Percentiles rank a stretch among this genome's conserved stretches.
These are phyloP conservation scores for Canariomyces notabilis DNA, from an alignment of 2,329 filamentous ascomycete genomes.

Conservation along the genomic window DNA sequence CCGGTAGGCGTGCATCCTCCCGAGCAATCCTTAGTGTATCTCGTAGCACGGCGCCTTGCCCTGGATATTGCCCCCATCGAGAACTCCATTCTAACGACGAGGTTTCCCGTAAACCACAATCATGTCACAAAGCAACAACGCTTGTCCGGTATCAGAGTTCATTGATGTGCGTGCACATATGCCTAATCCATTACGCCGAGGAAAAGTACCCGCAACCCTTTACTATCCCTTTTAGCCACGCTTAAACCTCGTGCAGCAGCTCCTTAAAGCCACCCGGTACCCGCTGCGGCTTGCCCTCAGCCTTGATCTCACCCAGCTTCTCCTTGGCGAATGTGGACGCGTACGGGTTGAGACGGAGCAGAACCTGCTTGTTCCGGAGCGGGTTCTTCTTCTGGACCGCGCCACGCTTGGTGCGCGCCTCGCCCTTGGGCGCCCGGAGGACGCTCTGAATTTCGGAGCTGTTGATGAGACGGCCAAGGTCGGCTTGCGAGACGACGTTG, in stretches of 20 bases:
- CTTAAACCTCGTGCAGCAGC: constrained; percentile 25
- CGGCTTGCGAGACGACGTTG: constrained; percentile 88
- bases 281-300: constrained; percentile 22
- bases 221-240: constrained; percentile 13
- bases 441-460: constrained; percentile 97
- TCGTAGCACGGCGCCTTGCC: too few species aligned
- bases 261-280: constrained; percentile 21
- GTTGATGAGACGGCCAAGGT: constrained; percentile 98
- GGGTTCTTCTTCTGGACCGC: constrained; percentile 99
- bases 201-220: constrained; percentile 24
- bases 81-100: constrained; percentile 7
- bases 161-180: constrained; percentile 27
- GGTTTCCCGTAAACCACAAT: constrained; percentile 5
- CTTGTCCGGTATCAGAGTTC: constrained; percentile 27
- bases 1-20: too few species aligned
- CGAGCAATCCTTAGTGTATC: too few species aligned
- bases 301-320: constrained; percentile 61
- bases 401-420: constrained; percentile 81
- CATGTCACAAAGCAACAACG: constrained; percentile 18
- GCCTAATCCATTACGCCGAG: constrained; percentile 29
- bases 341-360: constrained; percentile 98
- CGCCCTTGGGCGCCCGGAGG: constrained; percentile 84
- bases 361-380: constrained; percentile 96
- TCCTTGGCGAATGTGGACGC: constrained; percentile 84
- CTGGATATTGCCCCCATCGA: too few species aligned